Evolutionary conservation across 148 eudicot species (phyloP), one percentile per base, ranked within the genome.

Genomic region (Fallopia convolvulus): DNA sequence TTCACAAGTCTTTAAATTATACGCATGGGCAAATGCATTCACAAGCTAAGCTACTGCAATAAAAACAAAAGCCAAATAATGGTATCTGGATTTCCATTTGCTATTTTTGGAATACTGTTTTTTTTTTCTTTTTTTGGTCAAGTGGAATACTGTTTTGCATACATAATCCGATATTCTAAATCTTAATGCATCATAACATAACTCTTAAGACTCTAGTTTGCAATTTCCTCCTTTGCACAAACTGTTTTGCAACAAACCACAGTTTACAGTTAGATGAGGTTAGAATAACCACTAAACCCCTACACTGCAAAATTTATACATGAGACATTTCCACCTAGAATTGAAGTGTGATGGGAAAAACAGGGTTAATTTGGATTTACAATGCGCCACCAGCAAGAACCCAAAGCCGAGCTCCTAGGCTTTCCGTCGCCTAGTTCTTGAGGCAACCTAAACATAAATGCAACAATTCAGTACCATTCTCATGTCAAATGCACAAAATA

Each of bases 361-460:
- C 47, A 44, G 47, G 47, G 47, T 44, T 44, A 5, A 36, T 68
- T 68, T 68, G 20, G 72, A 68, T 33, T 46, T 36, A 68, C 21
- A 36, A 68, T 36, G 46, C 11, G 21, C n/a, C 42, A 36, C 7
- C 44, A 15, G 20, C 72, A 74, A 74, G 76, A 74, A 49, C 61
- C 61, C 20, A 30, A 48, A 9, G 58, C 18, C 21, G 76, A 11
- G 9, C 10, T 15, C 15, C 30, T 26, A 74, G 8, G 60, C 76
- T 74, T 48, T 74, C 60, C 40, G 23, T 74, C 41, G 55, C 76
- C 76, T 49, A 74, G 76, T 74, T 49, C 76, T 46, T n/a, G 56
- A 46, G 53, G 56, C 55, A 74, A 48, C 40, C 76, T 74, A 52
- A 74, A 74, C 18, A 48, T 7, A 74, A 47, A 42, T 41, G 53